Conservation (phyloP, 2,329 filamentous ascomycete species). For the Calonectria pteridis region DNA sequence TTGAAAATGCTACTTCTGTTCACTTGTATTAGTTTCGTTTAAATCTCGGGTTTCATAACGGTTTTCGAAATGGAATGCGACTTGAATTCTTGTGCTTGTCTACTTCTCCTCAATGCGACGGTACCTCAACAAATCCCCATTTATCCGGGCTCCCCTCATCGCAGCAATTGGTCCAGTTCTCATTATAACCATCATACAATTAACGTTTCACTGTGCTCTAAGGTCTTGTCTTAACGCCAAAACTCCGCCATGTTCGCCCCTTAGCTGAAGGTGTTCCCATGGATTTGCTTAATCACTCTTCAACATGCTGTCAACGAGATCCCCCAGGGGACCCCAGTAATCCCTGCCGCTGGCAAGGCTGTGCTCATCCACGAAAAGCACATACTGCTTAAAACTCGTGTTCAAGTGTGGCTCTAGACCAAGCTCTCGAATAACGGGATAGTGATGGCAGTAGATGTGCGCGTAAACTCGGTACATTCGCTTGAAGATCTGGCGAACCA, state of each 20-base stretch:
- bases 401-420: conserved; percentile 97
- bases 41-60: not conserved
- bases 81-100: not conserved
- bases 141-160: conserved; percentile 12
- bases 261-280: conserved; percentile 6
- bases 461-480: conserved; percentile 98
- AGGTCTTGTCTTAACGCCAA: conserved; percentile 26
- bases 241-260: conserved; percentile 36
- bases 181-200: conserved; percentile 39
- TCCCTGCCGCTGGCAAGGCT: conserved; percentile 92
- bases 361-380: conserved; percentile 98
- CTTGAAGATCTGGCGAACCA: conserved; percentile 98
- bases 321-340: conserved; percentile 95
- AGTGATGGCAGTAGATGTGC: conserved; percentile 99
- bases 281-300: conserved; percentile 78
- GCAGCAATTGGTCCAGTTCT: conserved; percentile 8
- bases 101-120: conserved; percentile 1
- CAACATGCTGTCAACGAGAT: conserved; percentile 98
- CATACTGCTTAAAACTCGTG: conserved; percentile 99
- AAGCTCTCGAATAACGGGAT: conserved; percentile 94
- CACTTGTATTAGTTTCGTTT: not conserved
- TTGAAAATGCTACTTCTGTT: not conserved
- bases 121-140: not conserved
- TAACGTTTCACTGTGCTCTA: conserved; percentile 29
- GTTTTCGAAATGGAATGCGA: not conserved